Evolutionary conservation across 1,139 yeast genomes (phyloP), one percentile per base, ranked within the genome.

Genomic region (Scheffersomyces lignicola): DNA sequence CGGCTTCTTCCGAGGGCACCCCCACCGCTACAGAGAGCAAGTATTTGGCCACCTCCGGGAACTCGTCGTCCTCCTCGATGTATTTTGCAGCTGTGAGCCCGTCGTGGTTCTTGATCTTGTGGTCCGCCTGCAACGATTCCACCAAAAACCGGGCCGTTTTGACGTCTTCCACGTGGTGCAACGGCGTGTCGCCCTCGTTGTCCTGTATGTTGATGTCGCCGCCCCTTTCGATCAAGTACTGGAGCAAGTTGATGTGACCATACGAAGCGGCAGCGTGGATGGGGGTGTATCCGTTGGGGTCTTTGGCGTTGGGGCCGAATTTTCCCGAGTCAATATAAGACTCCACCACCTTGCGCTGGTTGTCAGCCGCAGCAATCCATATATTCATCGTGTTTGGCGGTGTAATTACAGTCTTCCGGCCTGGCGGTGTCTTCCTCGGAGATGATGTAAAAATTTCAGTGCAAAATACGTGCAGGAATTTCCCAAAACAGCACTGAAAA

Each of bases 241-340:
- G 60, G 33, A 94, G 65, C 31, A 94, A 65, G 7, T 83, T 89
- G 7, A 65, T 50, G 53, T 92, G 92, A 5, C 94, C 94, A 56
- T 92, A 92, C 1, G 97, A 84, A 3, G 95, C 95, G 3, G 97
- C 97, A 1, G 98, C 98, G 58, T 92, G 98, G 18, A 92, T 73
- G 9, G 97, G 95, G 0, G 97, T 90, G 60, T 92, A 92, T 0
- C 98, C 98, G 51, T 89, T 88, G 1, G 88, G 84, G 56, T 92
- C 98, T 46, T 83, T 79, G 13, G 83, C 74, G 52, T 87, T 83
- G 2, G 96, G 76, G 2, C 80, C 69, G 43, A 69, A 72, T 10
- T 63, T 54, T 0, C 83, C 83, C 0, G 73, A 55, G 4, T 60
- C 63, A 10, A 92, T 60, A 39, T 70, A 67, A 8, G 69, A 52